Evolutionary conservation across 106 monocot genomes (phyloP), one percentile per base, ranked within the genome.

Genomic region (Chionographis japonica): DNA sequence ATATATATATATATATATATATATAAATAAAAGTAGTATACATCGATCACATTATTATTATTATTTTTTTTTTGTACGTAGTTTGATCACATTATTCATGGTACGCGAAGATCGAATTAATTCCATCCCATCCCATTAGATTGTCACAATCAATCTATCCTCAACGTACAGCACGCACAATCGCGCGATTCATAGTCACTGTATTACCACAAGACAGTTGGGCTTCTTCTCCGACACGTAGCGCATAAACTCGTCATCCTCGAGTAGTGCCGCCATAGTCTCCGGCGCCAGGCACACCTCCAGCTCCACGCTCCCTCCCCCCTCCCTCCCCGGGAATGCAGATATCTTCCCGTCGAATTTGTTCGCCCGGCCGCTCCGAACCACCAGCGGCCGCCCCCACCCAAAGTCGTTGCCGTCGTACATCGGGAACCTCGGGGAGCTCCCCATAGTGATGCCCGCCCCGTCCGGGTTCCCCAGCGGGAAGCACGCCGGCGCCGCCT

Each of bases 321-420:
- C 90, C 0, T 68, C 72, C 73, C 75, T 73, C 46, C 66, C 87
- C 0, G 94, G 94, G 66, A 94, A 94, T n/a, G 94, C 94, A 52
- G 94, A 94, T 46, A 90, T 85, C 94, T 94, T 94, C 10, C 94
- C 90, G 68, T 94, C 90, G 73, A 94, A 94, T 75, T 94, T 94
- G 69, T 94, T 94, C 6, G 90, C 94, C 77, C 63, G 66, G 8
- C 94, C 94, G 77, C 87, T 87, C 54, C 94, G 73, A 55, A 94
- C 86, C 41, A 87, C 94, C 50, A 83, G 39, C 37, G 94, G 87
- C 39, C 0, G 49, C 4, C 94, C 94, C 94, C 94, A 94, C 5
- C 94, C 94, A 56, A 94, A 94, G 73, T 94, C 94, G 62, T 94
- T 90, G 8, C 79, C 82, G 40, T 90, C 82, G 71, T 80, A 90